Percentiles rank a stretch among this genome's conserved stretches.
Evolutionary conservation across 257 asterid species (phyloP).

Genomic region (Lycium ferocissimum): DNA sequence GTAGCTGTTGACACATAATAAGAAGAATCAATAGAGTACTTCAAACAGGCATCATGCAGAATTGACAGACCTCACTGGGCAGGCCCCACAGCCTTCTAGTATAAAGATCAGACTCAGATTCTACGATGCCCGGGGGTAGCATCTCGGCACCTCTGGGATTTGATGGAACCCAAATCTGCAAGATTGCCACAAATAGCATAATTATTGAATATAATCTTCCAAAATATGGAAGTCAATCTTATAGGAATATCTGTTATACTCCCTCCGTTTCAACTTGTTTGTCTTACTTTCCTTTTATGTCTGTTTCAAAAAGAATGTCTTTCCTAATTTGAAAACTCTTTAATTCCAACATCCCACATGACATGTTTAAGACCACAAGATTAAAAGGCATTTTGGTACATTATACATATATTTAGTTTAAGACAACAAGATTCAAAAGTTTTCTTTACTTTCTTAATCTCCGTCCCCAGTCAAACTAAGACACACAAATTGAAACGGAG

Average conservation of each 20-base stretch:
- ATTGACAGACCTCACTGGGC: conserved; percentile 74
- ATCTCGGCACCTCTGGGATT: conserved; percentile 93
- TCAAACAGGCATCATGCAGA: conserved; percentile 21
- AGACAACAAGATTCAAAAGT: too few relatives aligned
- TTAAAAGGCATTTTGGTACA: too few relatives aligned
- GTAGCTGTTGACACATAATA: neutral
- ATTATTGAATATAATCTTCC: neutral
- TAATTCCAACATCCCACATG: too few relatives aligned
- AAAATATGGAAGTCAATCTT: neutral
- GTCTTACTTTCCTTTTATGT: too few relatives aligned
- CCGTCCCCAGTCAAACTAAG: too few relatives aligned
- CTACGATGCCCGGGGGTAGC: conserved; percentile 75
- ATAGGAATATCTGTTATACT: neutral
- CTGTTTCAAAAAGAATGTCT: too few relatives aligned
- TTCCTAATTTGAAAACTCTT: too few relatives aligned
- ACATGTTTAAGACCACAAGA: too few relatives aligned
- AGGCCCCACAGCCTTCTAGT: conserved; percentile 81
- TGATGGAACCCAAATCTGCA: conserved; percentile 82
- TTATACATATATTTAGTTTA: too few relatives aligned
- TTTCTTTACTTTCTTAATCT: too few relatives aligned
- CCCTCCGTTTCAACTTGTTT: too few relatives aligned
- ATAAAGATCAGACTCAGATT: conserved; percentile 70
- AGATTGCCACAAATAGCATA: neutral
- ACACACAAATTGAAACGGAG: too few relatives aligned
- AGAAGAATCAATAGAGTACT: conserved; percentile 25